Evolutionary conservation across 495 filamentous ascomycete genomes (phyloP), one percentile per base, ranked within the genome.

Genomic region (Cercophora samala): DNA sequence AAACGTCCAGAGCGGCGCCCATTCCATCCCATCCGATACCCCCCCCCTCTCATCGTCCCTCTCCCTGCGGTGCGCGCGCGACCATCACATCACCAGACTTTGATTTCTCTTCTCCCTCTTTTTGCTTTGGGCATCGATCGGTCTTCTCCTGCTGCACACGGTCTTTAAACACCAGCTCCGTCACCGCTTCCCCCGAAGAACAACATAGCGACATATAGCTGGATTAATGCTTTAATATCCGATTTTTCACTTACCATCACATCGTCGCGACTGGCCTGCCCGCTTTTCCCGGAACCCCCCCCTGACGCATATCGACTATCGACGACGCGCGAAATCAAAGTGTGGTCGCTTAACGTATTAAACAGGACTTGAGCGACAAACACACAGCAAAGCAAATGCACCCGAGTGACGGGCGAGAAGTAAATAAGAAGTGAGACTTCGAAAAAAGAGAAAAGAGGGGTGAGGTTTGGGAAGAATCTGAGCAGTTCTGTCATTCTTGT

Each of bases 71-170:
- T 56, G 52, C 18, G 53, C 53, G 22, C 53, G 53, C 53, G 53
- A 21, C 53, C n/a, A 56, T 23, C 53, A 56, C 53, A 56, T 46
- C 37, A 46, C 37, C 37, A 46, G 37, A 56, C 53, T 56, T 56
- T 56, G 53, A 21, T 56, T 56, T 4, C 13, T 56, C n/a, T 56
- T 18, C 22, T 18, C 53, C 5, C 13, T 11, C 22, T 18, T 18
- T 54, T 8, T 22, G 0, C 11, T 56, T 19, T 56, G 53, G 22
- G 53, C 22, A 23, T 19, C 53, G 4, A 21, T 23, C 53, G 53
- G 1, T 56, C 22, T 56, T 19, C 53, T 56, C 52, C 18, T 56
- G n/a, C 37, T 46, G 13, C 37, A 46, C 53, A 56, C 15, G 6
- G n/a, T 23, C 22, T 56, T n/a, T 8, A 56, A 23, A 56, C 53